These are phyloP conservation scores for Salvia miltiorrhiza DNA, from an alignment of 257 asterid genomes.

Conservation along the genomic window DNA sequence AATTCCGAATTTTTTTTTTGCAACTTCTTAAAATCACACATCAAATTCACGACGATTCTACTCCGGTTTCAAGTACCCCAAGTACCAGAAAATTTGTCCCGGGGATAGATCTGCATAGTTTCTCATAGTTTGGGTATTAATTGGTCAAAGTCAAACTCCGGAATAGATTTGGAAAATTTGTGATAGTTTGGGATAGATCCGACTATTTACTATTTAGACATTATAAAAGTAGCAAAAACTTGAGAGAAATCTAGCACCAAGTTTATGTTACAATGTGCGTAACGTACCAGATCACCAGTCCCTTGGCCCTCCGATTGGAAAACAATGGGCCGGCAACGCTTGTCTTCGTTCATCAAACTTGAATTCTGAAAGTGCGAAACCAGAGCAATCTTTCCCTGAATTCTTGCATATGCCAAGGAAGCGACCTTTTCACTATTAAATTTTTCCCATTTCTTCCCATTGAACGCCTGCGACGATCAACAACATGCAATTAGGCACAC, in stretches of 20 bases:
- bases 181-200: too few relatives aligned
- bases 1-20: too few relatives aligned
- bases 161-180: too few relatives aligned
- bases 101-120: too few relatives aligned
- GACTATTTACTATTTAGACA: too few relatives aligned
- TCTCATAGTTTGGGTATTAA: too few relatives aligned
- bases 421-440: conserved; percentile 95
- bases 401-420: conserved; percentile 94
- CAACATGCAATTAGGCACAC: neutral
- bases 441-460: conserved; percentile 98
- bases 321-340: conserved; percentile 82
- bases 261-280: neutral
- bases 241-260: neutral
- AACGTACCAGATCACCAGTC: conserved; percentile 57
- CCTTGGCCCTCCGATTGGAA: conserved; percentile 85
- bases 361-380: conserved; percentile 93
- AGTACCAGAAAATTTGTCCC: too few relatives aligned
- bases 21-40: too few relatives aligned
- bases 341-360: conserved; percentile 94
- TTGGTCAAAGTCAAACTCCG: too few relatives aligned
- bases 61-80: too few relatives aligned
- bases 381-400: conserved; percentile 79
- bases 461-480: conserved; percentile 55
- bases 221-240: neutral
- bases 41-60: too few relatives aligned